Percentiles rank a stretch among this genome's conserved stretches.
phyloP scores from a whole-genome alignment of 2,329 filamentous ascomycete species.

The Blastomyces silverae region DNA sequence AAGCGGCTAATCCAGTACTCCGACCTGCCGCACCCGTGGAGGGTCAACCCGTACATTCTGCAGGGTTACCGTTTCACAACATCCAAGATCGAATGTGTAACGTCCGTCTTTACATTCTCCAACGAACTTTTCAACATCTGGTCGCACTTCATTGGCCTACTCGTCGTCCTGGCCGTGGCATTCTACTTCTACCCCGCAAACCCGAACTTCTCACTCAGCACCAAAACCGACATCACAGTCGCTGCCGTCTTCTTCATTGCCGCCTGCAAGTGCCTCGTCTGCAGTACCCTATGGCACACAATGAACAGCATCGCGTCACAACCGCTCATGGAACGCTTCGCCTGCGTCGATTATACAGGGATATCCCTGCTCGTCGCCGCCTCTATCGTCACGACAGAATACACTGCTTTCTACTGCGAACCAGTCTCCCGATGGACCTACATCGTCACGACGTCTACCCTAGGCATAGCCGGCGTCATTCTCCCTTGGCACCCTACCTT shows the following conservation, averaged over 20 bases:
- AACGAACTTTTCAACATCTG: conserved; percentile 98
- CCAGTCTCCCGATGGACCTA: conserved; percentile 79
- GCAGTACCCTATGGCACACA: conserved; percentile 95
- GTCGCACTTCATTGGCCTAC: conserved; percentile 85
- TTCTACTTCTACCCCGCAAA: conserved; percentile 94
- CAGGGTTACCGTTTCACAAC: conserved; percentile 90
- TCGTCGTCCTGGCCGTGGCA: conserved; percentile 79
- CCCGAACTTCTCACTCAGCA: conserved; percentile 76
- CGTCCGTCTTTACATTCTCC: conserved; percentile 73
- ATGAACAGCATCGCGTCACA: conserved; percentile 96
- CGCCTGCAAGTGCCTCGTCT: conserved; percentile 87
- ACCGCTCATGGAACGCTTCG: conserved; percentile 84
- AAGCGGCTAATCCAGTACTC: conserved; percentile 81
- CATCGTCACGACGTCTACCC: conserved; percentile 69
- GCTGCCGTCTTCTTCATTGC: conserved; percentile 94
- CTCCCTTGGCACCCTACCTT: conserved; percentile 95
- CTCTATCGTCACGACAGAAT: conserved; percentile 96
- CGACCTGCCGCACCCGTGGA: conserved; percentile 85
- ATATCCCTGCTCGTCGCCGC: conserved; percentile 89
- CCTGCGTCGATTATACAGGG: conserved; percentile 96
- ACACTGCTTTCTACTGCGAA: conserved; percentile 98
- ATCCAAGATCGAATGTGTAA: conserved; percentile 80
- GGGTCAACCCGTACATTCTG: conserved; percentile 87
- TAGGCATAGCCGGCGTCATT: conserved; percentile 81
- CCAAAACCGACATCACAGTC: conserved; percentile 81